A percentile compares a stretch with the other conserved stretches of the same genome.
phyloP scores from a whole-genome alignment of 179 eudicot species.

The Dionaea muscipula region DNA sequence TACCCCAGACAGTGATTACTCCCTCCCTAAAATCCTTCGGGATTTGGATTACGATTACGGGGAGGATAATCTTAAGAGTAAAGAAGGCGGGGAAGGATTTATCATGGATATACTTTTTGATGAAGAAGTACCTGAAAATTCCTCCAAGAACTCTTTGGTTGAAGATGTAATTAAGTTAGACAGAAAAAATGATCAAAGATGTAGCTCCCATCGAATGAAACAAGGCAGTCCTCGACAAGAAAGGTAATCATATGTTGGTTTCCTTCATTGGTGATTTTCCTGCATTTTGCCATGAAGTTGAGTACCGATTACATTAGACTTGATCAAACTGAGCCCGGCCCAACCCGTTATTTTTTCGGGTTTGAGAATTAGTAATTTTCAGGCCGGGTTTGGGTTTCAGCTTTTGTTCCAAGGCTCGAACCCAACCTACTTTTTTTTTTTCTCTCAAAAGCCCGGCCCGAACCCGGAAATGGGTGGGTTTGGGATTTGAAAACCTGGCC shows the following conservation, averaged over 20 bases:
- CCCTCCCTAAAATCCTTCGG: slow-evolving; percentile 55
- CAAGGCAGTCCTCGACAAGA: slow-evolving; percentile 10
- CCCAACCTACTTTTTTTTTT: no score
- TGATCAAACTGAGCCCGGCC: no score
- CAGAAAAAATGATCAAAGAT: slow-evolving; percentile 21
- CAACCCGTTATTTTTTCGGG: no score
- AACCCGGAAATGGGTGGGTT: no score
- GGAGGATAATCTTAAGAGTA: slow-evolving; percentile 34
- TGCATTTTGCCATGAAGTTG: not conserved
- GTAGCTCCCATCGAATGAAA: slow-evolving; percentile 16
- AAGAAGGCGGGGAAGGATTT: slow-evolving; percentile 23
- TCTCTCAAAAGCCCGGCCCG: no score
- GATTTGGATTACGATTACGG: slow-evolving; percentile 43
- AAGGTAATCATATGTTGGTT: slow-evolving; percentile 19
- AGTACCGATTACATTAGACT: no score
- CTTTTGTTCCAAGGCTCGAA: no score
- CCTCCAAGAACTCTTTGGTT: slow-evolving; percentile 22
- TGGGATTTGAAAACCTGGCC: no score
- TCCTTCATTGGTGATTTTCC: not conserved
- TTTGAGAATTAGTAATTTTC: no score
- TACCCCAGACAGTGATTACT: slow-evolving; percentile 22
- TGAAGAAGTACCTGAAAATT: slow-evolving; percentile 15
- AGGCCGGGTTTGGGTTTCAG: no score
- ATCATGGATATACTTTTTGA: slow-evolving; percentile 22
- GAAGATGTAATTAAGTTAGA: slow-evolving; percentile 24